These are phyloP conservation scores for Schizophyllum amplum DNA, from an alignment of 1,284 basidiomycete genomes.

Conservation along the genomic window DNA sequence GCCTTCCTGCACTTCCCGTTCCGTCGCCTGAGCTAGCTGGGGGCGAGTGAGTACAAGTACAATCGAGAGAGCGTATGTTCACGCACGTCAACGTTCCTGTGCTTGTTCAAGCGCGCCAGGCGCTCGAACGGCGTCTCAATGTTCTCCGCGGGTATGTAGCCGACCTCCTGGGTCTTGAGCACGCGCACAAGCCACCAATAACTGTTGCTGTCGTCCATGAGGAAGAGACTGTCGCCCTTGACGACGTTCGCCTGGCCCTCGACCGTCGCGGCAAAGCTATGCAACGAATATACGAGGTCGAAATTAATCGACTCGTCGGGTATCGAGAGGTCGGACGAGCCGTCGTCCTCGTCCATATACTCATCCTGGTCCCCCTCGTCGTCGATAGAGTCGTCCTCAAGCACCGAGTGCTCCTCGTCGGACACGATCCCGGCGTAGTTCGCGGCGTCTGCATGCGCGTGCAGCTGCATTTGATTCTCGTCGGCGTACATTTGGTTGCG, in stretches of 20 bases:
- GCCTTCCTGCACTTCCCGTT: slow-evolving; percentile 55
- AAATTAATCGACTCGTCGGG: slow-evolving; percentile 90
- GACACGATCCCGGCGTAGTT: slow-evolving; percentile 31
- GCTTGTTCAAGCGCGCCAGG: slow-evolving; percentile 92
- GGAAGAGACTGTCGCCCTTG: slow-evolving; percentile 88
- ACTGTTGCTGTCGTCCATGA: slow-evolving; percentile 95
- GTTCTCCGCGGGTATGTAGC: slow-evolving; percentile 98
- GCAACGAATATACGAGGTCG: slow-evolving; percentile 82
- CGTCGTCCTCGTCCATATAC: slow-evolving; percentile 63
- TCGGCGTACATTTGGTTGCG: slow-evolving; percentile 58
- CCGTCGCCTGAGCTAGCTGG: slow-evolving; percentile 69
- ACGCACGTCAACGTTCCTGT: slow-evolving; percentile 92
- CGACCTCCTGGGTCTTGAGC: slow-evolving; percentile 97
- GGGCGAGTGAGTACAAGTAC: slow-evolving; percentile 3
- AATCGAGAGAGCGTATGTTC: neutral
- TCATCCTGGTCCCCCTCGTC: slow-evolving; percentile 50
- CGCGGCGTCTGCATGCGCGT: slow-evolving; percentile 48
- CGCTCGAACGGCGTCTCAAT: slow-evolving; percentile 98
- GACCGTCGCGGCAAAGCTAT: slow-evolving; percentile 92
- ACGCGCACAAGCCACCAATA: slow-evolving; percentile 99
- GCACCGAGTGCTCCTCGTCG: slow-evolving; percentile 70
- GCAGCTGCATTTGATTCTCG: slow-evolving; percentile 40
- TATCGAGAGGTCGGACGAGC: slow-evolving; percentile 76
- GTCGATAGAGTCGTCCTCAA: slow-evolving; percentile 70
- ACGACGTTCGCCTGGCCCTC: slow-evolving; percentile 96